Conservation (phyloP, 352 stramenopile genomes). For the Globisporangium alternatum region DNA sequence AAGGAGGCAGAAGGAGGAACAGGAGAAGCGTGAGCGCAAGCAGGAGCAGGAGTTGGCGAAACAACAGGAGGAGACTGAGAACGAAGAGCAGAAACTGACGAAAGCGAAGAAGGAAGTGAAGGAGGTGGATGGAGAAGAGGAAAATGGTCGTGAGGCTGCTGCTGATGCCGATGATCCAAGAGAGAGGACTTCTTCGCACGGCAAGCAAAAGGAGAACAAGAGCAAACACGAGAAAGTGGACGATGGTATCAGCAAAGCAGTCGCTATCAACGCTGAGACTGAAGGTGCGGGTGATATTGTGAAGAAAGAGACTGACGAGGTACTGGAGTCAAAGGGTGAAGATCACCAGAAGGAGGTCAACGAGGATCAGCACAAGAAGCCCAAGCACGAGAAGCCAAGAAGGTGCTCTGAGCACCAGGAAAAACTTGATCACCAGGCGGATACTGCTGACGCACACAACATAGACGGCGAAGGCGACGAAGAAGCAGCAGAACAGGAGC, state of each 20-base stretch:
- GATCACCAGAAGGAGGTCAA: neutral
- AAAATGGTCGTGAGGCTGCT: neutral
- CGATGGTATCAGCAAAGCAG: neutral
- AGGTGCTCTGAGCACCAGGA: neutral
- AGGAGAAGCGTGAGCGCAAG: slow-evolving; percentile 26
- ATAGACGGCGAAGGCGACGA: neutral
- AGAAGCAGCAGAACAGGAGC: slow-evolving; percentile 6
- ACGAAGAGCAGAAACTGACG: slow-evolving; percentile 17
- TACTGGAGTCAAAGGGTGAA: neutral
- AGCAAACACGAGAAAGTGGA: neutral
- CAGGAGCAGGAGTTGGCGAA: slow-evolving; percentile 23
- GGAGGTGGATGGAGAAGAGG: neutral
- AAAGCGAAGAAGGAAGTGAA: slow-evolving; percentile 14
- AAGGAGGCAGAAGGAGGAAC: slow-evolving; percentile 23
- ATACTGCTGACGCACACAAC: neutral
- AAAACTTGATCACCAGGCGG: neutral
- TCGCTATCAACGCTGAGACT: neutral
- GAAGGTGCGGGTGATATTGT: neutral
- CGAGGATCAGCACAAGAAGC: neutral
- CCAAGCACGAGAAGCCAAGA: neutral
- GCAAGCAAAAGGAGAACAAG: neutral
- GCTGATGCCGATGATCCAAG: neutral
- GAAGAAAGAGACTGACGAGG: neutral
- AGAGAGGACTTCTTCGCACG: neutral
- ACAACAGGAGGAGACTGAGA: slow-evolving; percentile 17